These are phyloP conservation scores for Chlorella sp. DNA, from an alignment of 139 green algal species.

Conservation along the genomic window DNA sequence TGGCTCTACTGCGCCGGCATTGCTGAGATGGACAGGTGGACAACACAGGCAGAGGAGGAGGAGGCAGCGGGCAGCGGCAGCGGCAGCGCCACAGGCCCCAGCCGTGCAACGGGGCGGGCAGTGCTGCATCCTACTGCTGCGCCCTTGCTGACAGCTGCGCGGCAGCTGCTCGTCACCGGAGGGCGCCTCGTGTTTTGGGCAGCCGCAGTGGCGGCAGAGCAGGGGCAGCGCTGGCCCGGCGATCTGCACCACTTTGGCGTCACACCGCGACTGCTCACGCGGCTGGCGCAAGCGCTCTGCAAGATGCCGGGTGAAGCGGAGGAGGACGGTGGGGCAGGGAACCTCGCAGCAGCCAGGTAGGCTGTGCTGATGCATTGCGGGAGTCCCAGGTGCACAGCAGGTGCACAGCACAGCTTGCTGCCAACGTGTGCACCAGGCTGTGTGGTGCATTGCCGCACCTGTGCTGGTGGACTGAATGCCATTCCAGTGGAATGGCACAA, in stretches of 20 bases:
- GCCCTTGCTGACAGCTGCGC: no score
- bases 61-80: no score
- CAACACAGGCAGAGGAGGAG: background rate
- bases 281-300: background rate
- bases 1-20: background rate
- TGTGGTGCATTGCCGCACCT: no score
- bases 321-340: background rate
- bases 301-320: background rate
- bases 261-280: background rate
- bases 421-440: background rate
- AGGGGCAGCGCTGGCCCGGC: no score
- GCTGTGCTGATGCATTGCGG: no score
- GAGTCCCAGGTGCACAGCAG: no score
- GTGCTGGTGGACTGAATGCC: no score
- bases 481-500: no score
- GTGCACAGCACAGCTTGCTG: no score
- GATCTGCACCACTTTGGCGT: background rate
- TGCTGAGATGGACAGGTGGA: background rate
- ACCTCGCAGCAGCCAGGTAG: background rate
- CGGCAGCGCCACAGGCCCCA: background rate
- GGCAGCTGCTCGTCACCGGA: background rate
- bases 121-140: no score
- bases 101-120: background rate
- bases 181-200: background rate
- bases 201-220: background rate